Base-by-base conservation (phyloP, 2,329 filamentous ascomycete genomes). In the Verticillium nonalfalfae region DNA sequence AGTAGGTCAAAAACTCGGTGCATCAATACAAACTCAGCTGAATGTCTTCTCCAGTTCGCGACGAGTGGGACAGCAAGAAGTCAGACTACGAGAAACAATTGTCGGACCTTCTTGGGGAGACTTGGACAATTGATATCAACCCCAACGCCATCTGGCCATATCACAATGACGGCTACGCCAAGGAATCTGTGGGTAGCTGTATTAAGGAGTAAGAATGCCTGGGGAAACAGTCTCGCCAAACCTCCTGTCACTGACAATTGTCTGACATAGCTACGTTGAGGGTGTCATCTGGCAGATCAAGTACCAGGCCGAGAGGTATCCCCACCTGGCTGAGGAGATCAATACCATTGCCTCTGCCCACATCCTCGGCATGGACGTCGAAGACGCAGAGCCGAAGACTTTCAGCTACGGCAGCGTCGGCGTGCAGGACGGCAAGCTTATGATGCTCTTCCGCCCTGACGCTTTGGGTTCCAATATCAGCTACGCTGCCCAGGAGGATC, bases 81-180 rank as follows among this genome's bases (percentile, higher is more conserved):
- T 68, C 64, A 0, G 77, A 75, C 2, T 64, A 77, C 14, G 80
- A 82, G 68, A 69, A 74, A 59, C 68, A 76, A 60, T 66, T 85
- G 50, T 79, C 79, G 0, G 73, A 75, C 0, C 55, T 77, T 52
- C 75, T 85, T 2, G 80, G 79, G n/a, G 70, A 72, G 39, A 45
- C 74, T 7, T 85, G 82, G 82, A 82, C 76, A 6, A 71, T 83
- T 36, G 77, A 82, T 7, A 73, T 81, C 66, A 75, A 80, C 64
- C 76, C 79, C 21, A 73, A 72, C 57, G 75, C 75, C 55, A 70
- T 85, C 64, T 83, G 73, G 64, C 76, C 80, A 10, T 83, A 83
- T 61, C 74, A 75, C 21, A 71, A 73, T 14, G 73, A 77, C 0
- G 74, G 72, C 35, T 81, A 75, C 61, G 75, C 71, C 56, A 74